These are phyloP conservation scores for Cardiospermum halicacabum DNA, from an alignment of 345 rosid species.

Conservation along the genomic window DNA sequence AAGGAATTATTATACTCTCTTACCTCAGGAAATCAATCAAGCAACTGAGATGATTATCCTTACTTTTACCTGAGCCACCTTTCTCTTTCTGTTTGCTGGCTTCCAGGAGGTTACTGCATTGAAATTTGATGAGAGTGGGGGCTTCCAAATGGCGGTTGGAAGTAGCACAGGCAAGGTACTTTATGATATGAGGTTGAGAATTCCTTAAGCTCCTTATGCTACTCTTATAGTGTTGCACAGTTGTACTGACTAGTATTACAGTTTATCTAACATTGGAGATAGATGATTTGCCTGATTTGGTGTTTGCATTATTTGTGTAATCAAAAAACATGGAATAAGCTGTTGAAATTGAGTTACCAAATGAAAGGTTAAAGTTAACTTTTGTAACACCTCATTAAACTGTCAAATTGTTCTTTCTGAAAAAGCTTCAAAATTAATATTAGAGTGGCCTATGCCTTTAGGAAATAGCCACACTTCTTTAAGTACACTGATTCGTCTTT, in stretches of 20 bases:
- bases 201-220: not conserved
- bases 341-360: not conserved
- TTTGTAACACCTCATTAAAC: not conserved
- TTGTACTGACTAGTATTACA: not conserved
- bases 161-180: constrained; percentile 87
- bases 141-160: constrained; percentile 83
- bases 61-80: not conserved
- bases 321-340: too few relatives aligned
- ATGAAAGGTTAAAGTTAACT: not conserved
- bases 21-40: not conserved
- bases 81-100: constrained; percentile 6
- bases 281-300: not conserved
- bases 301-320: too few relatives aligned
- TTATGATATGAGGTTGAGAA: not conserved
- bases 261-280: not conserved
- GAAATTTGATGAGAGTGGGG: constrained; percentile 77
- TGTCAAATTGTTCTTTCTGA: not conserved
- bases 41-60: not conserved
- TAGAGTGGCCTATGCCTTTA: not conserved
- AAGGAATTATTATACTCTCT: not conserved
- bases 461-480: not conserved
- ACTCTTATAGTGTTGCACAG: not conserved
- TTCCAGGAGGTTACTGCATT: constrained; percentile 86
- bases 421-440: not conserved
- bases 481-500: not conserved